Conservation (phyloP, 2,329 filamentous ascomycete genomes). For the Ophiostoma ips region DNA sequence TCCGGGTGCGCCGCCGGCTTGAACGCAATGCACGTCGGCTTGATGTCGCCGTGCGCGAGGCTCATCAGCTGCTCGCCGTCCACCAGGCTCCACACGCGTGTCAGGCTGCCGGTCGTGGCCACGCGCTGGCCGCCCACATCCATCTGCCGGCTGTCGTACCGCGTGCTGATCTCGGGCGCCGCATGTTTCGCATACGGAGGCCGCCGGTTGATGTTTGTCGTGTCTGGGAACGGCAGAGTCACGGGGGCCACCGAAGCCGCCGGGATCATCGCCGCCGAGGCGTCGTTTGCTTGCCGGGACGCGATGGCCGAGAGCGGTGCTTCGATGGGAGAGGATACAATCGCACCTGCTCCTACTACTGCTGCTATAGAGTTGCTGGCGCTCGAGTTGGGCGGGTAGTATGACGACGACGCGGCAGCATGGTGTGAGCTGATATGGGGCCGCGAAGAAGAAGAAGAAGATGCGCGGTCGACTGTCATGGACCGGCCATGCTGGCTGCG, state of each 20-base stretch:
- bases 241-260: not conserved
- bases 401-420: not conserved
- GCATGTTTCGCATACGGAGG: constrained; percentile 63
- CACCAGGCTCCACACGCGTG: constrained; percentile 72
- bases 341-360: not conserved
- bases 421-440: not conserved
- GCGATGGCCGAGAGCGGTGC: not conserved
- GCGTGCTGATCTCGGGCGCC: constrained; percentile 62
- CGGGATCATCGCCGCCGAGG: not conserved
- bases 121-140: constrained; percentile 80
- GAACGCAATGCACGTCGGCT: constrained; percentile 69
- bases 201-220: constrained; percentile 69
- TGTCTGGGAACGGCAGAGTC: constrained; percentile 52
- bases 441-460: too few relatives aligned
- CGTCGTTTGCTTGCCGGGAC: not conserved
- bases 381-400: not conserved
- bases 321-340: not conserved
- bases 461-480: constrained; percentile 35
- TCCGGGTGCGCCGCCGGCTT: constrained; percentile 66
- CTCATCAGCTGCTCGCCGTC: constrained; percentile 74
- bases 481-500: constrained; percentile 31
- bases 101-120: constrained; percentile 76
- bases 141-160: constrained; percentile 75
- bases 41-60: constrained; percentile 71
- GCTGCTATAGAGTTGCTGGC: not conserved